Evolutionary conservation across 2,329 filamentous ascomycete species (phyloP).

Genomic region (Venturia aucupariae): DNA sequence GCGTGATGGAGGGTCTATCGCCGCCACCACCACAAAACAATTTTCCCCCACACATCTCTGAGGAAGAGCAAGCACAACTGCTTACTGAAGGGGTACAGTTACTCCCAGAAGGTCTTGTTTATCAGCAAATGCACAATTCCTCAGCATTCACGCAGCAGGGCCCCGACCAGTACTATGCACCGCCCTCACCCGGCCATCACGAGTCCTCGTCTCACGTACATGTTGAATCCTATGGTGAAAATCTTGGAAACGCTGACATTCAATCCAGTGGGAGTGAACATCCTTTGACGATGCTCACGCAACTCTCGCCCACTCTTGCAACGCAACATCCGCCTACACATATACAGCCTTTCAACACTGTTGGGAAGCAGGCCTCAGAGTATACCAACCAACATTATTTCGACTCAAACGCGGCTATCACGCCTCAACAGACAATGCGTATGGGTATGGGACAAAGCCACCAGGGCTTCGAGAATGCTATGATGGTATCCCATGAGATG

Average conservation of each 20-base stretch:
- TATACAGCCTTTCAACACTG: neutral
- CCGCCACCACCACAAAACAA: neutral
- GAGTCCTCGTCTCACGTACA: neutral
- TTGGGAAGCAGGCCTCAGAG: neutral
- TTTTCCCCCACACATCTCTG: neutral
- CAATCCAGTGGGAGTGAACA: neutral
- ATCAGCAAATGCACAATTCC: neutral
- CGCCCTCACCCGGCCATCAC: neutral
- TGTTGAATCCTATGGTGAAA: neutral
- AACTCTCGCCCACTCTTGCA: neutral
- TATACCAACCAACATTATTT: neutral
- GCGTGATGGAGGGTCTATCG: neutral
- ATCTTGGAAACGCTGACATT: neutral
- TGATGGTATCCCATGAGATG: neutral
- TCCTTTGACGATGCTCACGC: neutral
- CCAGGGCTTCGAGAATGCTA: neutral
- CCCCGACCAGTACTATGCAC: neutral
- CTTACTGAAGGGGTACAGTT: neutral
- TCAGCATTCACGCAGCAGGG: neutral
- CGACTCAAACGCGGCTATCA: neutral
- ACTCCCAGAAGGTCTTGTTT: neutral
- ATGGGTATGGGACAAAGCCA: neutral
- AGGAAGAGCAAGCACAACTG: neutral
- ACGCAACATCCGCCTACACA: neutral
- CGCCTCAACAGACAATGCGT: neutral